Evolutionary conservation across 306 rosid genomes (phyloP).

Genomic region (Morella rubra): DNA sequence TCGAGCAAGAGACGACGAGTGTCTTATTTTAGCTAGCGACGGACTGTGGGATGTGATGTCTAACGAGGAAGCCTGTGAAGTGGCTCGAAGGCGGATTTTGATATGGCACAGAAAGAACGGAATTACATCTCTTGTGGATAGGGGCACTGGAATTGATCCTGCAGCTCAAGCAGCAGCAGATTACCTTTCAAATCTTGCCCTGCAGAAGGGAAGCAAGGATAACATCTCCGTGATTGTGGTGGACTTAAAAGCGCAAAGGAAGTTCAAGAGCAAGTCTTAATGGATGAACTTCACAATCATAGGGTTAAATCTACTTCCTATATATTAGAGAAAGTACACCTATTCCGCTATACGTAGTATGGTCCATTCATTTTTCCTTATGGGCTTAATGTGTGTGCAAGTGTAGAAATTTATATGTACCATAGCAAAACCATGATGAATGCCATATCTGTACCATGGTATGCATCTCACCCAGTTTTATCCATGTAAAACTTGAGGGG

Average conservation of each 20-base stretch:
- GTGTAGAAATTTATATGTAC: conserved; percentile 33
- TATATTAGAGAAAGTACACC: conserved; percentile 20
- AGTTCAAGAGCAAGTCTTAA: conserved; percentile 43
- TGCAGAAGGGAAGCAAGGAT: conserved; percentile 59
- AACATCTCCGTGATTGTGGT: conserved; percentile 50
- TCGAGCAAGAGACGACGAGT: conserved; percentile 55
- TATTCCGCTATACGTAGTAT: conserved; percentile 13
- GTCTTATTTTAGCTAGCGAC: conserved; percentile 59
- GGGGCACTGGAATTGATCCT: conserved; percentile 47
- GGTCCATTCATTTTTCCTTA: conserved; percentile 28
- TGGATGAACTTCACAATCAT: background rate
- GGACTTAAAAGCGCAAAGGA: conserved; percentile 51
- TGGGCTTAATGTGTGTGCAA: conserved; percentile 31
- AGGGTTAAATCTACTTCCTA: background rate
- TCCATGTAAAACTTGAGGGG: background rate
- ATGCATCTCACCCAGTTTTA: background rate
- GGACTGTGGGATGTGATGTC: conserved; percentile 66
- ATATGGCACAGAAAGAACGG: conserved; percentile 62
- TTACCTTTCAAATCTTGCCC: conserved; percentile 49
- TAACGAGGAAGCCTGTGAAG: conserved; percentile 53
- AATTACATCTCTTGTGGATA: conserved; percentile 22
- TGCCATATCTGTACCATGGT: conserved; percentile 4
- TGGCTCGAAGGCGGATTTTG: conserved; percentile 48
- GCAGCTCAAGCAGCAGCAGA: conserved; percentile 64
- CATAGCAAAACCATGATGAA: conserved; percentile 15